Conservation (phyloP, 2,329 filamentous ascomycete genomes). For the Cladosporium sp. region DNA sequence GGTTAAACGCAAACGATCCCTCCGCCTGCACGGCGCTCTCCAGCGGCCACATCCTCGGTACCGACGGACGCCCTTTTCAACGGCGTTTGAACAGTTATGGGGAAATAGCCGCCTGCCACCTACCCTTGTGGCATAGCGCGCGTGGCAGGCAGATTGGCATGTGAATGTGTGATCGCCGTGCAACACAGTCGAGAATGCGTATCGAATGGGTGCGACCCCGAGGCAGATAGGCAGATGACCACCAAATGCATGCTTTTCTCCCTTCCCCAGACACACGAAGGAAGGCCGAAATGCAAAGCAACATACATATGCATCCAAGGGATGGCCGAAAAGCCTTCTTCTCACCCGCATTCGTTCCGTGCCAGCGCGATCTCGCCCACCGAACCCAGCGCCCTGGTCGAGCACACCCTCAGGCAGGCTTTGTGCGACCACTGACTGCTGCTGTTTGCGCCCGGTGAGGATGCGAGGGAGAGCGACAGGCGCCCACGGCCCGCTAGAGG, state of each 20-base stretch:
- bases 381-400: background rate
- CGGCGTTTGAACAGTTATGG: background rate
- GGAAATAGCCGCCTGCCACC: constrained; percentile 10
- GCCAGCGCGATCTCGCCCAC: constrained; percentile 10
- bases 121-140: background rate
- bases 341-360: constrained; percentile 17
- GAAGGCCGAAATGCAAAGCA: background rate
- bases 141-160: background rate
- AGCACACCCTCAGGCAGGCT: constrained; percentile 9
- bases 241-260: constrained; percentile 2
- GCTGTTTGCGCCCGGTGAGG: constrained; percentile 9
- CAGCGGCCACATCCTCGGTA: constrained; percentile 18
- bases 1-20: constrained; percentile 20
- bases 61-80: constrained; percentile 5
- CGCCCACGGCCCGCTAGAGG: constrained; percentile 3
- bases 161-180: background rate
- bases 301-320: background rate
- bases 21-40: constrained; percentile 7
- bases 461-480: background rate
- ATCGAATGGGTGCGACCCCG: background rate
- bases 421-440: constrained; percentile 3
- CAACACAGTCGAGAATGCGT: background rate
- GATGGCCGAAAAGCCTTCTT: background rate
- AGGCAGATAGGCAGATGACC: constrained; percentile 12
- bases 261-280: background rate